These are phyloP conservation scores for Trichophyton benhamiae DNA, from an alignment of 2,329 filamentous ascomycete genomes.

Conservation along the genomic window DNA sequence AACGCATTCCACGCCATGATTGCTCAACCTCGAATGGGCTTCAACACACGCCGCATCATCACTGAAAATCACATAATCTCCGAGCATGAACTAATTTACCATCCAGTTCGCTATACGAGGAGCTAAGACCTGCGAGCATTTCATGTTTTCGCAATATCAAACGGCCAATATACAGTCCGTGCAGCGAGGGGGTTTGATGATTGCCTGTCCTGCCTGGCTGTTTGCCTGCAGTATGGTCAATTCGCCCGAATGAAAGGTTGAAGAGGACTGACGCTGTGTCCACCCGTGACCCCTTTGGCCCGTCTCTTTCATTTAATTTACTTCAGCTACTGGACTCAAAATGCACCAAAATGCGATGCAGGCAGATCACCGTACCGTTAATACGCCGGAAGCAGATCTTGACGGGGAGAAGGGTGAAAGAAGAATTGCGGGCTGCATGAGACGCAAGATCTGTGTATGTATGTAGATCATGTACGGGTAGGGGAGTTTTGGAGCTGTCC, in stretches of 20 bases:
- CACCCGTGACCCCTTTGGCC: not conserved
- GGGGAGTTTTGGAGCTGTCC: not conserved
- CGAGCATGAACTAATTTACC: not conserved
- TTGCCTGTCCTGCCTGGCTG: not conserved
- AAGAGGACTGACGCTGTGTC: not conserved
- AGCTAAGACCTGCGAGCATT: not conserved
- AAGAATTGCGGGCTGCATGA: not conserved
- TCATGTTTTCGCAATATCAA: not conserved
- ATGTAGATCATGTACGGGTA: not conserved
- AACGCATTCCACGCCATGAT: not conserved
- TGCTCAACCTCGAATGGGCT: not conserved
- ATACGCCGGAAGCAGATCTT: constrained; percentile 1
- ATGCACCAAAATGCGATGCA: not conserved
- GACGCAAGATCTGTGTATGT: not conserved
- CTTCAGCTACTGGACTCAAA: not conserved
- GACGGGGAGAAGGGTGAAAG: not conserved
- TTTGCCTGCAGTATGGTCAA: not conserved
- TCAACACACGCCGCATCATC: not conserved
- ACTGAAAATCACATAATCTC: not conserved
- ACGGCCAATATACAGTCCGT: not conserved
- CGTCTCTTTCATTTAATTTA: constrained; percentile 3
- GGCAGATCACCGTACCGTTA: not conserved
- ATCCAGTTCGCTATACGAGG: not conserved
- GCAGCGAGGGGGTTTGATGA: not conserved
- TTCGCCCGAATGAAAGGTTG: not conserved